Conservation (phyloP, 2,329 filamentous ascomycete genomes). For the Epicoccum sorghinum region DNA sequence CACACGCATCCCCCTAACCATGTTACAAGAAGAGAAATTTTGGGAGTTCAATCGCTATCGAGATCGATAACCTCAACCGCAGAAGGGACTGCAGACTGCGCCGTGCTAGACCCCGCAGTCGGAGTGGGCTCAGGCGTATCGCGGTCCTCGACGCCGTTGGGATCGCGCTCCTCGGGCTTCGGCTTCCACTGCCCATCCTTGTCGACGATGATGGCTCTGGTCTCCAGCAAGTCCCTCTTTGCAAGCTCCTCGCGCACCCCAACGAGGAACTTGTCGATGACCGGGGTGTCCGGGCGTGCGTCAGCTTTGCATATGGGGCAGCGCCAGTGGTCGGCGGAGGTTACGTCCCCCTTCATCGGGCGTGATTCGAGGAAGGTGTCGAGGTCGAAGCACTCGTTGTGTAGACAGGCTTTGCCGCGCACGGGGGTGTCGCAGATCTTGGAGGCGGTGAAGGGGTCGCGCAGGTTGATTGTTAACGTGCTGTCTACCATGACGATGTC, state of each 20-base stretch:
- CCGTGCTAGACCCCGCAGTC: not conserved
- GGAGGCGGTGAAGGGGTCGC: constrained; percentile 54
- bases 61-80: constrained; percentile 8
- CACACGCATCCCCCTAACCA: no score
- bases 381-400: constrained; percentile 90
- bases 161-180: constrained; percentile 41
- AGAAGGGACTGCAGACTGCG: not conserved
- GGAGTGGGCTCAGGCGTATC: constrained; percentile 10
- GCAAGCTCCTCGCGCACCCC: constrained; percentile 65
- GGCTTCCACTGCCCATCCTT: constrained; percentile 70
- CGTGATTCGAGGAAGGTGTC: constrained; percentile 71
- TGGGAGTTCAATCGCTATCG: constrained; percentile 3
- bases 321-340: constrained; percentile 74
- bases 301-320: constrained; percentile 85
- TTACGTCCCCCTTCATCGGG: constrained; percentile 25
- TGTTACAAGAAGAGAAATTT: no score
- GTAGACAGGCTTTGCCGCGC: constrained; percentile 71
- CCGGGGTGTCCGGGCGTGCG: constrained; percentile 73
- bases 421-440: constrained; percentile 72
- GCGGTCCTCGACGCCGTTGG: constrained; percentile 20
- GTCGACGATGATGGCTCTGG: constrained; percentile 67
- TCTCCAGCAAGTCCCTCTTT: constrained; percentile 55
- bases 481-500: constrained; percentile 51
- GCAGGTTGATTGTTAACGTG: constrained; percentile 51
- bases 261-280: constrained; percentile 75